Percentiles rank a stretch among this genome's conserved stretches.
Evolutionary conservation across 768 basidiomycete species (phyloP).

Genomic region (Coprinopsis strossmayeri): DNA sequence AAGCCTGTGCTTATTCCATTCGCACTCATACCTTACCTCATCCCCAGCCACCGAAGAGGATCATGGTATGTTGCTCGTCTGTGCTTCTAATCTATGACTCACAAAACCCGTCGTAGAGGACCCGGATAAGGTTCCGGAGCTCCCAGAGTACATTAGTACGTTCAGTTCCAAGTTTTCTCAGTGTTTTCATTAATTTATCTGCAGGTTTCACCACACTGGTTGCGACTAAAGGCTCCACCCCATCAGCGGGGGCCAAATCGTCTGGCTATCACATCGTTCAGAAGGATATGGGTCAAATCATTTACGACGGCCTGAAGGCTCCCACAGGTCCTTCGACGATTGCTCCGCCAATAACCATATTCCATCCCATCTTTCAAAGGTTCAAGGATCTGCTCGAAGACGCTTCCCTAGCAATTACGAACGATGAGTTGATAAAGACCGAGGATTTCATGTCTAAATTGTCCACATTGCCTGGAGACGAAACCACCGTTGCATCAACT

Average conservation of each 20-base stretch:
- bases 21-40: no score
- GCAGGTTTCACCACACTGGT: neutral
- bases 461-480: neutral
- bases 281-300: neutral
- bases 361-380: neutral
- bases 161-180: neutral
- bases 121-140: no score
- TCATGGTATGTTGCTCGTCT: no score
- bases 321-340: neutral
- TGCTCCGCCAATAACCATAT: neutral
- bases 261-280: neutral
- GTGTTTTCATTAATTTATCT: neutral
- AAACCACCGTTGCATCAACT: neutral
- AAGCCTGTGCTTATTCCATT: no score
- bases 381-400: neutral
- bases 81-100: no score
- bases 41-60: no score
- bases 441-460: neutral
- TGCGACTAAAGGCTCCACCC: neutral
- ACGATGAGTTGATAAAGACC: neutral
- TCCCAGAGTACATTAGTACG: no score
- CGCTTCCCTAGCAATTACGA: neutral
- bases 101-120: no score
- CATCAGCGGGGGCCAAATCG: neutral
- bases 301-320: neutral